Conservation (phyloP, 2,329 filamentous ascomycete genomes). For the Scleromitrula shiraiana region DNA sequence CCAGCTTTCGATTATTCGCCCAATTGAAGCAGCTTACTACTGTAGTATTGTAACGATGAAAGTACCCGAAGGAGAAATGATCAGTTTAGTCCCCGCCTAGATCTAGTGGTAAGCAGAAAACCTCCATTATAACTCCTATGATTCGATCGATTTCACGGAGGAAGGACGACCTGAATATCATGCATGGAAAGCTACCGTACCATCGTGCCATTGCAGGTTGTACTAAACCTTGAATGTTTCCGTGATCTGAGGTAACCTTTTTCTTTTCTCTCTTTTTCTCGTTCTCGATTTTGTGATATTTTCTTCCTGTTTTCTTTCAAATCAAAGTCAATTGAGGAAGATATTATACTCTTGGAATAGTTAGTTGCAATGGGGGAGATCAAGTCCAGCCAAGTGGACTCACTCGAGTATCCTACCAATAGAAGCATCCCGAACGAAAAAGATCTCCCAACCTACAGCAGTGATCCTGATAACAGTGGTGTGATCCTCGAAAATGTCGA, state of each 20-base stretch:
- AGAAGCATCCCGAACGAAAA: slow-evolving; percentile 10
- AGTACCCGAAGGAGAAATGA: neutral
- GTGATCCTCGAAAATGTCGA: slow-evolving; percentile 17
- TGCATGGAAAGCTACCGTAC: too few relatives aligned
- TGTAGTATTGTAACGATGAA: neutral
- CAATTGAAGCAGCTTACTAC: too few relatives aligned
- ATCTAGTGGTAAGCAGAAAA: too few relatives aligned
- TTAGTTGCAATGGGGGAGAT: slow-evolving; percentile 17
- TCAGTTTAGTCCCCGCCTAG: neutral
- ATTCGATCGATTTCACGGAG: too few relatives aligned
- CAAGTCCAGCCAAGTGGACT: slow-evolving; percentile 11
- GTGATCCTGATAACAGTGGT: slow-evolving; percentile 2
- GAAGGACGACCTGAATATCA: too few relatives aligned
- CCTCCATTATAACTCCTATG: too few relatives aligned
- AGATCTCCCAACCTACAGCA: neutral
- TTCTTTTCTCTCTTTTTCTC: neutral
- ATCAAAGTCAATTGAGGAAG: too few relatives aligned
- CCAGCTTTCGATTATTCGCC: too few relatives aligned
- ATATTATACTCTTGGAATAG: too few relatives aligned
- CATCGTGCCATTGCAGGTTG: too few relatives aligned
- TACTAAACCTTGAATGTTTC: neutral
- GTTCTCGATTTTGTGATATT: neutral
- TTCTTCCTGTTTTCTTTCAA: too few relatives aligned
- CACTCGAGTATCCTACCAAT: slow-evolving; percentile 10
- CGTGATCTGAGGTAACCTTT: neutral